Percentiles rank a stretch among this genome's conserved stretches.
phyloP scores from a whole-genome alignment of 768 basidiomycete genomes.

The Phaeotremella fagi region DNA sequence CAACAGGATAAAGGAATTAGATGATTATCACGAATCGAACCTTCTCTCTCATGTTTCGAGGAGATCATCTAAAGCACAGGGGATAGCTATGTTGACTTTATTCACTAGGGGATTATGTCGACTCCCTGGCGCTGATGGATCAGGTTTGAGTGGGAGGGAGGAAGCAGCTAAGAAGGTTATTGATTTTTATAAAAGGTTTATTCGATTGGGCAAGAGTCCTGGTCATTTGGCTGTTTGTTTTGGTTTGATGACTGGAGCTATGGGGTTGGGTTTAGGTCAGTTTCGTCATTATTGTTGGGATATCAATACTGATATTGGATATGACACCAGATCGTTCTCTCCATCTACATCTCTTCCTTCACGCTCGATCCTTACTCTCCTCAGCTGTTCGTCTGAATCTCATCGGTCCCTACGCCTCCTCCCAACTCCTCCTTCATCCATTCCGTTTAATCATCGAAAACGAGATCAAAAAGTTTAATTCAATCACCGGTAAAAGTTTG shows the following conservation, averaged over 20 bases:
- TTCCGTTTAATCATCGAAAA: slow-evolving; percentile 63
- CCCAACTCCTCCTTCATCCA: slow-evolving; percentile 74
- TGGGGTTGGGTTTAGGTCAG: slow-evolving; percentile 68
- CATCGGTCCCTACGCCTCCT: slow-evolving; percentile 86
- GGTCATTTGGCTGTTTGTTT: slow-evolving; percentile 91
- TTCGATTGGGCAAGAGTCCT: slow-evolving; percentile 61
- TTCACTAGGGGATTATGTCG: slow-evolving; percentile 73
- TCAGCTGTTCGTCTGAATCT: slow-evolving; percentile 87
- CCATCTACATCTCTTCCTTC: slow-evolving; percentile 87
- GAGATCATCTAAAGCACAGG: slow-evolving; percentile 84
- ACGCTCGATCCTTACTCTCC: slow-evolving; percentile 81
- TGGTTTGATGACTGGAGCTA: slow-evolving; percentile 73
- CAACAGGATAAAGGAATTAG: slow-evolving; percentile 57
- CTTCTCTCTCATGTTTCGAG: slow-evolving; percentile 84
- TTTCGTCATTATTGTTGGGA: not conserved
- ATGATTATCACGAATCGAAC: slow-evolving; percentile 74
- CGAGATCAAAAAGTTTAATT: slow-evolving; percentile 52
- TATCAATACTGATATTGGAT: not conserved
- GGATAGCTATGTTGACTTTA: slow-evolving; percentile 83
- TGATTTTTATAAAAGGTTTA: slow-evolving; percentile 63
- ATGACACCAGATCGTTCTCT: slow-evolving; percentile 63
- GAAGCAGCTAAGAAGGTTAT: slow-evolving; percentile 51
- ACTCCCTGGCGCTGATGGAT: slow-evolving; percentile 49
- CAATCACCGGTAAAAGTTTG: not conserved
- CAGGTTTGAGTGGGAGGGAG: slow-evolving; percentile 2